Conservation (phyloP, 202 grass and related monocot genomes). For the Schoenoplectus triqueter region DNA sequence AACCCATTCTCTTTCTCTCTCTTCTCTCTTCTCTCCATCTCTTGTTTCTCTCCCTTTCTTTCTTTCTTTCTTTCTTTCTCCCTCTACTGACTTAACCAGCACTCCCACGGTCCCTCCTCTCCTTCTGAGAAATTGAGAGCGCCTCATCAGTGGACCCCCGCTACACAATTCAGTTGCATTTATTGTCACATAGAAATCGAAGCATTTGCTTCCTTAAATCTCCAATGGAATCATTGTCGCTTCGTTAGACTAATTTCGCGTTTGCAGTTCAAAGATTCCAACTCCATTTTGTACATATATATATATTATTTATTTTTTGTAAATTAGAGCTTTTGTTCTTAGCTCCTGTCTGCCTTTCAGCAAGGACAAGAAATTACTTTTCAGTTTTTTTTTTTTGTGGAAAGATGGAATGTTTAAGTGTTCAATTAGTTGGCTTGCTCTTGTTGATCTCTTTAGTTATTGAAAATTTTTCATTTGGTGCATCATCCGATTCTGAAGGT, state of each 20-base stretch:
- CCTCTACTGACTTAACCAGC: not conserved
- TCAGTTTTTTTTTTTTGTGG: not conserved
- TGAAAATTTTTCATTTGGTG: constrained; percentile 39
- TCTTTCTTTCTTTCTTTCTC: not conserved
- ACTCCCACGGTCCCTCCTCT: not conserved
- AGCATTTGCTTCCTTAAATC: not conserved
- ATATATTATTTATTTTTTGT: not conserved
- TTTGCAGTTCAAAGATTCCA: constrained; percentile 33
- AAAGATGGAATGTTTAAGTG: constrained; percentile 31
- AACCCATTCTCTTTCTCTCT: constrained; percentile 21
- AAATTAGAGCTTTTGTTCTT: not conserved
- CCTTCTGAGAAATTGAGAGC: constrained; percentile 36
- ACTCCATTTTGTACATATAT: not conserved
- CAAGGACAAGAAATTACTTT: constrained; percentile 29
- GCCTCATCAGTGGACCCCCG: not conserved
- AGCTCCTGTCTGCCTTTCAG: not conserved
- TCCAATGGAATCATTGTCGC: constrained; percentile 14
- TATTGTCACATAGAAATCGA: constrained; percentile 22
- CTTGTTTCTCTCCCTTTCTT: not conserved
- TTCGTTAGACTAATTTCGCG: constrained; percentile 4
- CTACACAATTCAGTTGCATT: constrained; percentile 9
- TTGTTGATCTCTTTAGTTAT: constrained; percentile 43
- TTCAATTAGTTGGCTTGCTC: constrained; percentile 32
- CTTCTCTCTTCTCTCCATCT: not conserved
- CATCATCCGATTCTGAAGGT: constrained; percentile 51